Evolutionary conservation across 371 early-diverging fungal genomes (phyloP).

Genomic region (Gilbertella persicaria): DNA sequence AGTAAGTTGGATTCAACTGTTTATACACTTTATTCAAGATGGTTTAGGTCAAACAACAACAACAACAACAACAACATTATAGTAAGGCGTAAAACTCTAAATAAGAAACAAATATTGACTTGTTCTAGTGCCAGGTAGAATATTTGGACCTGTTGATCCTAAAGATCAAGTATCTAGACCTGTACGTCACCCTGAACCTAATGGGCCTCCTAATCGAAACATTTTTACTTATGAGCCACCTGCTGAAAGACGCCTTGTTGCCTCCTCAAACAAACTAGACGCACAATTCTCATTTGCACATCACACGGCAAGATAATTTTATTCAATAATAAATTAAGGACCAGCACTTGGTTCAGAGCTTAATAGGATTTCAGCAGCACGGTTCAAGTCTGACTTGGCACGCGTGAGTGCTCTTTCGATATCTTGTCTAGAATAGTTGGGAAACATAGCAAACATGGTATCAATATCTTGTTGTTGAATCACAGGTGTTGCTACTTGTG

Average conservation of each 20-base stretch:
- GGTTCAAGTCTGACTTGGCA: conserved; percentile 51
- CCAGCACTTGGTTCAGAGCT: conserved; percentile 11
- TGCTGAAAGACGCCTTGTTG: conserved; percentile 29
- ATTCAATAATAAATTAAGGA: no score
- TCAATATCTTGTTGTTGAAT: conserved; percentile 50
- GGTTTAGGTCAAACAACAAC: no score
- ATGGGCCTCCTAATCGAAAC: conserved; percentile 31
- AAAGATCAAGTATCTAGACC: conserved; percentile 37
- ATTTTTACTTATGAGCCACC: conserved; percentile 50
- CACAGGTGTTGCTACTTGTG: not conserved
- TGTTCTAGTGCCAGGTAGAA: conserved; percentile 32
- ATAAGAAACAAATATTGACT: not conserved
- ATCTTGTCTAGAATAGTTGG: conserved; percentile 45
- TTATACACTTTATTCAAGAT: no score
- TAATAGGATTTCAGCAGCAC: conserved; percentile 46
- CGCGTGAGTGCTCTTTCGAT: conserved; percentile 46
- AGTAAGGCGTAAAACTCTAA: conserved; percentile 4
- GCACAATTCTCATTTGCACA: conserved; percentile 33
- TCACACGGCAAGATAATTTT: no score
- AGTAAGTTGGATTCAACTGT: no score
- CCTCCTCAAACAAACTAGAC: conserved; percentile 32
- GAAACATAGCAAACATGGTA: conserved; percentile 54
- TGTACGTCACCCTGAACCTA: conserved; percentile 25
- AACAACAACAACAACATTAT: conserved; percentile 6
- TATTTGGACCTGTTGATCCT: conserved; percentile 45